Base-by-base conservation (phyloP, 2,329 filamentous ascomycete species). In the Claviceps citrina region DNA sequence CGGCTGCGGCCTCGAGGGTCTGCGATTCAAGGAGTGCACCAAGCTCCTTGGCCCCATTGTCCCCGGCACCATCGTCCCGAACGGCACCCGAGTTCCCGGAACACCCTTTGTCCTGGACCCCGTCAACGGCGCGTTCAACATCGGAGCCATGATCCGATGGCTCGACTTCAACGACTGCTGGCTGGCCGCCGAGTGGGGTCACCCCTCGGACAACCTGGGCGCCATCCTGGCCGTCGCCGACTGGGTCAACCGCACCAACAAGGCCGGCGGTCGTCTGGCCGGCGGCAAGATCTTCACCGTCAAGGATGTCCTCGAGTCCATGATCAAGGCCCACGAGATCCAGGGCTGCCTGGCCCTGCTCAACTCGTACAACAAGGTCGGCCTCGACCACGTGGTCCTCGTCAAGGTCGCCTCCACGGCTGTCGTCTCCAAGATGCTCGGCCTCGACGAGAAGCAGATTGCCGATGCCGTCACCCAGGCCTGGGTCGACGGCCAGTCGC, bases 111-210 rank as follows among this genome's bases (percentile, higher is more conserved):
- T 93, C 65, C 78, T 98, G 51, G 91, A 96, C 61, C 91, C 91
- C 30, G 78, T 96, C 59, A 89, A 89, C 54, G 91, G 81, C 47
- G 91, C 91, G 48, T 96, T 98, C 76, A 96, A 96, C 73, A 96
- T 98, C 54, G 91, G 91, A 54, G 83, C 91, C 55, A 93, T 94
- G 81, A 94, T 98, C 67, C 76, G 91, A 58, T 98, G 91, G 91
- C 76, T 98, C 55, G 91, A 98, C 69, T 98, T 96, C 76, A 98
- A 98, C 63, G 91, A 98, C 74, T 96, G 91, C 76, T 98, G 89
- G 91, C 73, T 96, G 48, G 91, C 89, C 33, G 91, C 91, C 42
- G 91, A 98, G 68, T 98, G 91, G 91, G 91, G 91, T 43, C 91
- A 98, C 64, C 91, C 91, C 46, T 95, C 87, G 4, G 91, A 98